Percentiles rank a stretch among this genome's conserved stretches.
Evolutionary conservation across 208 protist species (phyloP).

Genomic region (Crithidia expoeki): DNA sequence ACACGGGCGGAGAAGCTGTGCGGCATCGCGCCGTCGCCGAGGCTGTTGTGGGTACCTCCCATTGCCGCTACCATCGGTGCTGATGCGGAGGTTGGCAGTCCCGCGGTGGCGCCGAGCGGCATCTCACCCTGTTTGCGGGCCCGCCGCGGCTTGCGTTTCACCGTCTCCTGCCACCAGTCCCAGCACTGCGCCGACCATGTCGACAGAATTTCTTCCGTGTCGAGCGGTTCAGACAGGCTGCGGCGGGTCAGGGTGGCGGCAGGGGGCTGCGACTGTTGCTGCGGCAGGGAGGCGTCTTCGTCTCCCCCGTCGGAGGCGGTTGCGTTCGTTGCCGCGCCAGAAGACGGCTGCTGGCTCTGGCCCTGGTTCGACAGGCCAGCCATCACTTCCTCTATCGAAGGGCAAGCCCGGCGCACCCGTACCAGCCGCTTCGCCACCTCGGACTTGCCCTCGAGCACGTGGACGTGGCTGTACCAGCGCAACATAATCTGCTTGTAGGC

Average conservation of each 20-base stretch:
- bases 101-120: constrained; percentile 1
- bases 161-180: constrained; percentile 45
- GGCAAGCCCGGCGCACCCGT: constrained; percentile 33
- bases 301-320: constrained; percentile 21
- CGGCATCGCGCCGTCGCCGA: constrained; percentile 7
- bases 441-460: constrained; percentile 44
- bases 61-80: constrained; percentile 20
- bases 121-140: constrained; percentile 36
- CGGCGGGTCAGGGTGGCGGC: constrained; percentile 13
- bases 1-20: constrained; percentile 24
- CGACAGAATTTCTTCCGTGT: constrained; percentile 28
- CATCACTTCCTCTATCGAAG: constrained; percentile 30
- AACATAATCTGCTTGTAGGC: constrained; percentile 51
- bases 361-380: constrained; percentile 27
- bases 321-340: constrained; percentile 14
- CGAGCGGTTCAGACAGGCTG: constrained; percentile 17
- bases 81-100: constrained; percentile 25
- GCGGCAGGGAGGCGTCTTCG: constrained; percentile 16
- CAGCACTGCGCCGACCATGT: constrained; percentile 36
- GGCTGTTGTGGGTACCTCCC: constrained; percentile 1
- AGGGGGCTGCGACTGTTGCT: constrained; percentile 8
- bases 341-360: constrained; percentile 18
- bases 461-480: constrained; percentile 58
- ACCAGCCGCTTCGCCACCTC: constrained; percentile 35
- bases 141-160: constrained; percentile 39